Base-by-base conservation (phyloP, 2,329 filamentous ascomycete genomes). In the Phaeosphaeriaceae sp. region DNA sequence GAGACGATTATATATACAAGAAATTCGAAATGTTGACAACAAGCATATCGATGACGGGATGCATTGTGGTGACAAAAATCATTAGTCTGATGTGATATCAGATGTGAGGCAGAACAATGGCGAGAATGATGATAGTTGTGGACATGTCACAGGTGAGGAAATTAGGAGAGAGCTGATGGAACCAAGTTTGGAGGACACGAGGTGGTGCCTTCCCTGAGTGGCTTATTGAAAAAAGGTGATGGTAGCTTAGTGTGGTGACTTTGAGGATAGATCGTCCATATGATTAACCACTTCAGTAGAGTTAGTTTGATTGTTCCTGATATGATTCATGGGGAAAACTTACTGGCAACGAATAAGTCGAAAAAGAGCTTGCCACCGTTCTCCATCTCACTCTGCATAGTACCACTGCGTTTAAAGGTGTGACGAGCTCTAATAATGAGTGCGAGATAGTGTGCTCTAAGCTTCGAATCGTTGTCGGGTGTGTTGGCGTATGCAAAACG, bases 381-480 rank as follows among this genome's bases (percentile, higher is more conserved):
- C 72, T 89, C 89, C 92, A 97, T 96, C 77, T 96, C 92, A 61
- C 90, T 84, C 76, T 96, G 92, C 92, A 96, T 96, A 3, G 92
- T 96, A 46, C 92, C 91, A 74, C 91, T 96, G 46, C 90, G 83
- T 81, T 96, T 96, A 77, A 97, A 96, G 2, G 90, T 96, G 68
- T 84, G 83, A 60, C 92, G 85, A 63, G 88, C 90, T 58, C 92
- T 87, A 70, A 96, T 95, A 75, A 96, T 96, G 68, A 96, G 85
- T 15, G 92, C 91, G 30, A 96, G 85, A 64, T 96, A 97, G 74
- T 96, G 92, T 18, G 91, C 91, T 50, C 92, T 84, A 45, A 96
- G 81, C 74, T 92, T 92, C n/a, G 89, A 93, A 78, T 96, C 92
- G 17, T 81, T 89, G 69, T 96, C 90, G 3, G 92, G 90, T 0